Conservation (phyloP, 495 filamentous ascomycete genomes). For the Extremus antarcticus region DNA sequence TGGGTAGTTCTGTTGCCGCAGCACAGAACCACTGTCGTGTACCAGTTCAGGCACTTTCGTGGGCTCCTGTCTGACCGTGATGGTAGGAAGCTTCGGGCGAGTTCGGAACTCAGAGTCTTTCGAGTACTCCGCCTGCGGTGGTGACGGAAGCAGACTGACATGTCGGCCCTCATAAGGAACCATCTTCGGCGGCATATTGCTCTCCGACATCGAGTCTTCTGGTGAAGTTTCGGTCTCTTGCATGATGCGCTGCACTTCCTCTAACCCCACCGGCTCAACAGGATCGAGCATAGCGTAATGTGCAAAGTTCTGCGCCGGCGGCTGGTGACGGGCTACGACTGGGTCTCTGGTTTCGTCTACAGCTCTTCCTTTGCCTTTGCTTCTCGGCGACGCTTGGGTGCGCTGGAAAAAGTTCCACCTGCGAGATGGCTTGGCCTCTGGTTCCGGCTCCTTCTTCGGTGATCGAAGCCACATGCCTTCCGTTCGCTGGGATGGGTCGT, state of each 20-base stretch:
- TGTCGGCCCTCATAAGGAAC: slow-evolving; percentile 17
- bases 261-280: slow-evolving; percentile 55
- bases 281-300: slow-evolving; percentile 79
- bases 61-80: slow-evolving; percentile 6
- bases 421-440: slow-evolving; percentile 24
- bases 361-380: slow-evolving; percentile 33
- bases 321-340: not conserved
- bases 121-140: not conserved
- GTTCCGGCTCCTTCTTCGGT: not conserved
- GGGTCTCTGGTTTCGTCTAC: slow-evolving; percentile 28
- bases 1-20: not conserved
- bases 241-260: slow-evolving; percentile 57
- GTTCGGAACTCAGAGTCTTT: not conserved
- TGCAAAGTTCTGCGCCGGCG: slow-evolving; percentile 41
- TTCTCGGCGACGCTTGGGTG: slow-evolving; percentile 45
- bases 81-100: slow-evolving; percentile 3
- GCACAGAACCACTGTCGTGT: too few relatives aligned
- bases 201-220: slow-evolving; percentile 9
- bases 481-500: not conserved
- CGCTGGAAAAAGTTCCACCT: slow-evolving; percentile 82
- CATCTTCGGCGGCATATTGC: not conserved
- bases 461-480: slow-evolving; percentile 3
- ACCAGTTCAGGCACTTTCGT: not conserved
- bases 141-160: slow-evolving; percentile 16
- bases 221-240: slow-evolving; percentile 30